Evolutionary conservation across 192 early-diverging fungal species (phyloP), one percentile per base, ranked within the genome.

Genomic region (Pilaira anomala): DNA sequence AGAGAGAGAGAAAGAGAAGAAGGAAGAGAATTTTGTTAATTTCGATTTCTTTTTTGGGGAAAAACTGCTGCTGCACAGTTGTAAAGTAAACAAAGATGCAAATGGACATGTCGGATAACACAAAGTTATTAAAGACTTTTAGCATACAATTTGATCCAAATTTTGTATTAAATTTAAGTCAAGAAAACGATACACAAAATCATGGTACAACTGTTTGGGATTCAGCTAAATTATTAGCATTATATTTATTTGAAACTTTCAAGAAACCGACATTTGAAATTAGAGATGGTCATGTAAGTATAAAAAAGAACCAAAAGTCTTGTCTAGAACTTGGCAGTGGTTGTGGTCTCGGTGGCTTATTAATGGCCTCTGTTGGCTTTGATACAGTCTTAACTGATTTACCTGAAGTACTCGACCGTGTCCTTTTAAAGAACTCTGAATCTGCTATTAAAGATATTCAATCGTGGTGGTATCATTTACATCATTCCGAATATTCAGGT

Each of bases 121-220:
- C 58, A 48, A 60, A 60, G 25, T 44, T 40, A 26, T 40, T 60
- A 16, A 14, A 40, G 9, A 45, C 41, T 28, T 60, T 60, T 46
- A 21, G 14, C 9, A 52, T 67, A 9, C 40, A 30, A 18, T 49
- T 60, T 51, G 41, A 40, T 2, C 39, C 58, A 21, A 29, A 48
- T 3, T 52, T 67, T 12, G 39, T 46, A 30, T 44, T 72, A 14
- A 28, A 45, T 16, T 46, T 73, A 19, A 60, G 36, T 0, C 71
- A 73, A 50, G 56, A 68, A 42, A 68, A 68, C 45, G 36, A 67
- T 21, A 63, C 66, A 11, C 53, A 63, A 30, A 68, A 68, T 24
- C 71, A 73, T 46, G 71, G 71, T 9, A 73, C 71, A 56, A 73
- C 71, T 3, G 67, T 73, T 11, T 73, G 71, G 71, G 61, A 73